Base-by-base conservation (phyloP, 2,329 filamentous ascomycete species). In the Epichloe gansuensis region DNA sequence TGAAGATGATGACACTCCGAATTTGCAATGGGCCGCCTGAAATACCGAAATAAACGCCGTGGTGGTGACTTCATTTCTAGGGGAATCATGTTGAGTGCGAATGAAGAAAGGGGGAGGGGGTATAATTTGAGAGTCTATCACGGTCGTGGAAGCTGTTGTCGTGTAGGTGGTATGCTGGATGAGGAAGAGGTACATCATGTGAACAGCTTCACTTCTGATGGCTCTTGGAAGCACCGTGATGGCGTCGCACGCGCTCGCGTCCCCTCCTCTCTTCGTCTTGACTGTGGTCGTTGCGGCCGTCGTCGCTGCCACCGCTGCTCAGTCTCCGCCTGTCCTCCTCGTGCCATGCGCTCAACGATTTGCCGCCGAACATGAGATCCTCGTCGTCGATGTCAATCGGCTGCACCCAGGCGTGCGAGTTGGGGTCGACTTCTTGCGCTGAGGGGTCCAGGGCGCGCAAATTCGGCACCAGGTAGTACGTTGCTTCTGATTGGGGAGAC, bases 381-480 rank as follows among this genome's bases (percentile, higher is more conserved):
- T 81, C 77, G 61, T 82, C 78, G 52, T 82, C 77, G 59, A 82
- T 82, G 55, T 77, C 69, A 48, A 75, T 81, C 37, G 75, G 72
- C 51, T 75, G 70, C 56, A 77, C 72, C 77, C 77, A 81, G 46
- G 65, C 56, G 54, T 67, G 63, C 43, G 65, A 61, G 52, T 58
- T 54, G 54, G 60, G 57, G 52, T 70, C 68, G 55, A 69, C 59
- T 57, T 70, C 65, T 45, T 60, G 55, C 9, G 65, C 62, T 43
- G 63, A 60, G 37, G 67, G 53, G 56, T 69, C 65, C 53, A 67
- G 57, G 43, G 63, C 57, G 57, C 61, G 60, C 15, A 64, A 55
- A 53, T 69, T 63, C 53, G 67, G 65, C n/a, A 67, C 59, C 46
- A 65, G 57, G 56, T 62, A 65, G 60, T 62, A 65, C 11, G 56